phyloP scores from a whole-genome alignment of 2,329 filamentous ascomycete genomes.

The Coniochaeta ligniaria region DNA sequence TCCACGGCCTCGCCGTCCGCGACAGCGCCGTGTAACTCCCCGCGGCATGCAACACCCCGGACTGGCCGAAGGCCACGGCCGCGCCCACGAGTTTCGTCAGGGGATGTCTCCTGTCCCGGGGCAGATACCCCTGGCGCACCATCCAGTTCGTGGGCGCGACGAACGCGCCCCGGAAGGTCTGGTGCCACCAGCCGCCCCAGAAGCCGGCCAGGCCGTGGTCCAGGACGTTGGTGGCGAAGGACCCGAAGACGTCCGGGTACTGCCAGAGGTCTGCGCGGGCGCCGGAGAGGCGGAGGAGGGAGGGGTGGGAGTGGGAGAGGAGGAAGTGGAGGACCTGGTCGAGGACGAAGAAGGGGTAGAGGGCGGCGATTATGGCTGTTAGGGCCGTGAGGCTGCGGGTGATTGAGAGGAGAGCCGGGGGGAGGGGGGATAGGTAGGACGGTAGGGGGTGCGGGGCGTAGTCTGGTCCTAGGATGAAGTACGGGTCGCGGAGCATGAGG shows the following conservation, averaged over 20 bases:
- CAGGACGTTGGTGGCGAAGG: conserved; percentile 40
- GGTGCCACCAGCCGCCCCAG: conserved; percentile 89
- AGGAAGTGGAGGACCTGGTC: conserved; percentile 7
- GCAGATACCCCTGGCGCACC: conserved; percentile 29
- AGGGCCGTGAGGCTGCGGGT: conserved; percentile 53
- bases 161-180: conserved; percentile 74
- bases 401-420: conserved; percentile 36
- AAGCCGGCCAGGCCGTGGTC: conserved; percentile 69
- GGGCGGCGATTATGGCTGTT: conserved; percentile 47
- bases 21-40: conserved; percentile 64
- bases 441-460: conserved; percentile 30
- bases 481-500: conserved; percentile 67
- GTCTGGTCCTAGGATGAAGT: conserved; percentile 55
- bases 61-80: conserved; percentile 55
- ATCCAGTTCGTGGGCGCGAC: conserved; percentile 49
- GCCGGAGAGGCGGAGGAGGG: conserved; percentile 34
- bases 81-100: conserved; percentile 25
- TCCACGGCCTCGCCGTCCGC: conserved; percentile 35
- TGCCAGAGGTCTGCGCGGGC: conserved; percentile 43
- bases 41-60: conserved; percentile 61
- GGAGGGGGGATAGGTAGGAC: conserved; percentile 32
- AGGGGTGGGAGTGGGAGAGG: conserved; percentile 6
- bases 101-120: conserved; percentile 19
- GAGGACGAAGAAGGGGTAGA: conserved; percentile 54
- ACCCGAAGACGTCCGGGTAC: conserved; percentile 49